Evolutionary conservation across 805 yeast genomes (phyloP), one percentile per base, ranked within the genome.

Genomic region (Jamesozyma spencerorum): DNA sequence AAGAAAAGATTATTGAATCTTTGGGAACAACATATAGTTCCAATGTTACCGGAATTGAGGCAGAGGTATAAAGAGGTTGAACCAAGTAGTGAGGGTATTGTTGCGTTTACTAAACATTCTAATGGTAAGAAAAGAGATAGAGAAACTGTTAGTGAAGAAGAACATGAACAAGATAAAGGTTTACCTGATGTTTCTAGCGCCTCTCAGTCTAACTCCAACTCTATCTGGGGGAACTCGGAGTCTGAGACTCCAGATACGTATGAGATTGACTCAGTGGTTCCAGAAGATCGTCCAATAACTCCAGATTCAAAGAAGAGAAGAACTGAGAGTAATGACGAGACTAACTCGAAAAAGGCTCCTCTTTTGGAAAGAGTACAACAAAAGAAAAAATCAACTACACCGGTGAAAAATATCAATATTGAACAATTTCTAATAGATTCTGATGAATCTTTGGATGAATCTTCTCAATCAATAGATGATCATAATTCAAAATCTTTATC

Each of bases 1-100:
- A 90, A 90, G 58, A 62, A 73, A 5, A 77, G 75, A 11, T 67
- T 87, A 43, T 60, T 86, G 2, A 62, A 64, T n/a, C 43, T 81
- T n/a, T 85, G 78, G 60, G 64, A 72, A n/a, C 57, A 65, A 4
- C 58, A 77, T 6, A 63, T 85, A 37, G 64, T 63, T 13, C 77
- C 83, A 2, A 60, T 65, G 10, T 65, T 81, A 2, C 61, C 63
- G 0, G 50, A 60, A 33, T 58, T 74, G 29, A 60, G 74, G 40
- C 56, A 55, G 17, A 10, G 20, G 20, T 29, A 11, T 14, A 17
- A 5, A 26, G 27, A 26, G 10, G 32, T 18, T 5, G 12, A 8
- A 30, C 63, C 72, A 4, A 51, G 58, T 24, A 64, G 62, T 29
- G 53, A 56, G 11, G 66, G 64, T 20, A 69, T 72, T 27, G 68